Percentiles rank a stretch among this genome's conserved stretches.
These are phyloP conservation scores for Podospora pseudoanserina DNA, from an alignment of 495 filamentous ascomycete species.

Conservation along the genomic window DNA sequence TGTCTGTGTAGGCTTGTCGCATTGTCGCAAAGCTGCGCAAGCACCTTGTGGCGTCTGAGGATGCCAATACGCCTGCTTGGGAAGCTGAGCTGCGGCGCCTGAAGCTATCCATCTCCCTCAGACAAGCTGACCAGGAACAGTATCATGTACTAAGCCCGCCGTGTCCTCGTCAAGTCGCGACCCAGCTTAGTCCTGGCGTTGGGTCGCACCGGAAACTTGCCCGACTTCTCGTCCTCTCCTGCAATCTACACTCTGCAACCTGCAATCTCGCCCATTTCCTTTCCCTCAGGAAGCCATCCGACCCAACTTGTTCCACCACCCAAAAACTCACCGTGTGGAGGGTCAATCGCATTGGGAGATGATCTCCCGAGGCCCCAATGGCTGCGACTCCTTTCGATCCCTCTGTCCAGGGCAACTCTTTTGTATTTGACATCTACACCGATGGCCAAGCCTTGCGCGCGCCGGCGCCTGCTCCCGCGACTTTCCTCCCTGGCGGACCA, in stretches of 20 bases:
- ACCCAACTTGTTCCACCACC: not conserved
- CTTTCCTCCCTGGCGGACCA: conserved; percentile 49
- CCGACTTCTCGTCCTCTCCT: conserved; percentile 6
- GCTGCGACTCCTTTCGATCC: conserved; percentile 44
- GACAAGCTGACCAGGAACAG: conserved; percentile 35
- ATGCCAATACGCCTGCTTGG: conserved; percentile 12
- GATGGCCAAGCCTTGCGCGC: conserved; percentile 34
- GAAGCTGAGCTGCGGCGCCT: conserved; percentile 18
- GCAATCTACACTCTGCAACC: not conserved
- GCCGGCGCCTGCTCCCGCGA: conserved; percentile 13
- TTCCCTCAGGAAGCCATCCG: not conserved
- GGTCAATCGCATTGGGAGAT: conserved; percentile 29
- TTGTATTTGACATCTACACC: conserved; percentile 48
- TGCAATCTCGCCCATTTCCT: not conserved
- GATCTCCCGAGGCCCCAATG: conserved; percentile 41
- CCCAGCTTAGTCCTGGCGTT: conserved; percentile 35
- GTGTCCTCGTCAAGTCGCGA: conserved; percentile 33
- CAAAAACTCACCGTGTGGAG: not conserved
- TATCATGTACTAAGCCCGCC: conserved; percentile 44
- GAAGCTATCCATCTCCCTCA: conserved; percentile 4
- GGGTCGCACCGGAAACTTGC: conserved; percentile 25
- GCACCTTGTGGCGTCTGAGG: conserved; percentile 32
- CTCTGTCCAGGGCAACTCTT: conserved; percentile 38
- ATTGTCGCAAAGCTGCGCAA: conserved; percentile 2
- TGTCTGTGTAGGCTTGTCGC: not conserved